These are phyloP conservation scores for Vitis rotundifolia DNA, from an alignment of 164 flowering plant genomes.

Conservation along the genomic window DNA sequence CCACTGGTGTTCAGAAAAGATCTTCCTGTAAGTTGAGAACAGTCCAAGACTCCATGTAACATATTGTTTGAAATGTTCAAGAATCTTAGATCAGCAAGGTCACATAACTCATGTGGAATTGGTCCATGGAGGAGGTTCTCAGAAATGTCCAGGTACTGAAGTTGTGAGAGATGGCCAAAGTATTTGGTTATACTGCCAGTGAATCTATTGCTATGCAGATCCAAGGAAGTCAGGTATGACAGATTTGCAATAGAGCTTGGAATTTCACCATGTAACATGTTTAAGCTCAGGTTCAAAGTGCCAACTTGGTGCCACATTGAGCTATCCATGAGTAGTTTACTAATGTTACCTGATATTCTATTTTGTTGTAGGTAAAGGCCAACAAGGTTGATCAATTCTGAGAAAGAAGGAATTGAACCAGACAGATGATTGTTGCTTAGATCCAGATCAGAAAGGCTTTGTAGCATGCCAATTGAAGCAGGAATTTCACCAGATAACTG, in stretches of 20 bases:
- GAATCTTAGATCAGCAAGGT: slow-evolving; percentile 7
- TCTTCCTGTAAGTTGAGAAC: slow-evolving; percentile 6
- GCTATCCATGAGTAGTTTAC: slow-evolving; percentile 6
- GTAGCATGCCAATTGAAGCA: slow-evolving; percentile 11
- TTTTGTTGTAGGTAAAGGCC: slow-evolving; percentile 15
- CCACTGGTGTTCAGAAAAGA: not conserved
- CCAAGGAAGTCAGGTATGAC: slow-evolving; percentile 12
- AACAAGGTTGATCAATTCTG: slow-evolving; percentile 11
- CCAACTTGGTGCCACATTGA: slow-evolving; percentile 13
- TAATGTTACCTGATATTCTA: slow-evolving; percentile 11
- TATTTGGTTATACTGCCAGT: not conserved
- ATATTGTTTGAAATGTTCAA: slow-evolving; percentile 11
- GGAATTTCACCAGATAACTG: slow-evolving; percentile 8
- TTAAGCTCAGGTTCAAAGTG: slow-evolving; percentile 13
- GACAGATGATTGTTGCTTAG: slow-evolving; percentile 15
- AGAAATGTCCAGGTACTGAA: slow-evolving; percentile 15
- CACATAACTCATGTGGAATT: slow-evolving; percentile 8
- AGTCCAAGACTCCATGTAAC: slow-evolving; percentile 9
- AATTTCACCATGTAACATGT: slow-evolving; percentile 10
- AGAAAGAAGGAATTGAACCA: slow-evolving; percentile 11
- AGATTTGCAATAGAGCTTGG: slow-evolving; percentile 14
- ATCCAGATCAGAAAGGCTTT: slow-evolving; percentile 19
- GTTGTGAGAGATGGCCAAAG: slow-evolving; percentile 3
- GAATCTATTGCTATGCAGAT: slow-evolving; percentile 14
- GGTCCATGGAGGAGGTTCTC: slow-evolving; percentile 11